These are phyloP conservation scores for Fraxinus greggii DNA, from an alignment of 305 asterid genomes.

Conservation along the genomic window DNA sequence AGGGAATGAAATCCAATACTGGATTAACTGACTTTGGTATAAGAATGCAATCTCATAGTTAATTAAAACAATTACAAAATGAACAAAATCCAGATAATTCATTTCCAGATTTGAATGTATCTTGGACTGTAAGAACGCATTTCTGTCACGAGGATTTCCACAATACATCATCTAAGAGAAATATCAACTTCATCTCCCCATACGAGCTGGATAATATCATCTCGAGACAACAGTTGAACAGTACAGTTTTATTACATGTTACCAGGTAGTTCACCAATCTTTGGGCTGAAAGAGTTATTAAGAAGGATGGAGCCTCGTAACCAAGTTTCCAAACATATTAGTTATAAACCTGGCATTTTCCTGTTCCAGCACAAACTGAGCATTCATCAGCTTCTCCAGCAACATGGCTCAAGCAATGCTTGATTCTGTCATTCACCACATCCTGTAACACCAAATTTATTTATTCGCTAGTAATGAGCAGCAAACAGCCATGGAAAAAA, in stretches of 20 bases:
- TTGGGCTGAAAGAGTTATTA: not conserved
- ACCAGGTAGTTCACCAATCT: not conserved
- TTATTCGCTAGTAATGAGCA: not conserved
- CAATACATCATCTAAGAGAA: not conserved
- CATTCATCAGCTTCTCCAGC: constrained; percentile 86
- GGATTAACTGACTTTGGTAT: not conserved
- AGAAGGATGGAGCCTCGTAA: not conserved
- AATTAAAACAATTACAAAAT: not conserved
- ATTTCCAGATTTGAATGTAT: not conserved
- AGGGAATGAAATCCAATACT: not conserved
- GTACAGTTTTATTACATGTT: not conserved
- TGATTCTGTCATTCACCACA: constrained; percentile 82
- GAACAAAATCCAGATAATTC: not conserved
- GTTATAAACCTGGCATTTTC: constrained; percentile 64
- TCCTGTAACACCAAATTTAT: constrained; percentile 51
- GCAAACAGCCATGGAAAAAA: not conserved
- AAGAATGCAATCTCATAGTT: not conserved
- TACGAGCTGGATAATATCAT: not conserved
- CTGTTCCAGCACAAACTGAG: constrained; percentile 88
- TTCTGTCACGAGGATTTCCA: not conserved
- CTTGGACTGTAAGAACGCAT: not conserved
- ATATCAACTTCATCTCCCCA: not conserved
- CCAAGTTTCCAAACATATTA: constrained; percentile 5
- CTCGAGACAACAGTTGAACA: not conserved
- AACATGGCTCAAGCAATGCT: constrained; percentile 79